A percentile compares a stretch with the other conserved stretches of the same genome.
Conservation (phyloP, 2,329 filamentous ascomycete genomes). For the Phyllachora maydis region DNA sequence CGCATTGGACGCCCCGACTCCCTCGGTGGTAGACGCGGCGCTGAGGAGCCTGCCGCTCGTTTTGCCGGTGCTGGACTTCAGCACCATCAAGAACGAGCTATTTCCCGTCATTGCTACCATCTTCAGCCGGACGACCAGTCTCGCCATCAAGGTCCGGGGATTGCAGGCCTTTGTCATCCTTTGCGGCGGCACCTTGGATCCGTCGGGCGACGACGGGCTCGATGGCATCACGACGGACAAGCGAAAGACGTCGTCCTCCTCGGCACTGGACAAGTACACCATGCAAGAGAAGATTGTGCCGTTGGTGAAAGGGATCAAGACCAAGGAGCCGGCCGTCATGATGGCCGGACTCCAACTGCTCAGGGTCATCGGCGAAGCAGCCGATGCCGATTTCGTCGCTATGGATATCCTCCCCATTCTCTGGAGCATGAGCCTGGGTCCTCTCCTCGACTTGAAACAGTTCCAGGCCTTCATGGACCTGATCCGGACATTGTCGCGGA, state of each 20-base stretch:
- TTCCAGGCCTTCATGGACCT: conserved; percentile 82
- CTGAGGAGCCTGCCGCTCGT: conserved; percentile 59
- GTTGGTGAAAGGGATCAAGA: conserved; percentile 80
- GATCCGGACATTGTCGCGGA: conserved; percentile 59
- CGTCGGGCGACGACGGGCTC: conserved; percentile 42
- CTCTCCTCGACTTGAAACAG: conserved; percentile 67
- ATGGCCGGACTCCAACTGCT: conserved; percentile 77
- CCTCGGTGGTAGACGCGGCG: conserved; percentile 71
- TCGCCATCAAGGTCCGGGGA: conserved; percentile 85
- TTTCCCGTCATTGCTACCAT: conserved; percentile 83
- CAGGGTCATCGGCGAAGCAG: conserved; percentile 59
- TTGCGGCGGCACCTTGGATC: conserved; percentile 49
- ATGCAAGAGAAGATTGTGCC: conserved; percentile 96
- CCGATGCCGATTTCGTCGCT: conserved; percentile 79
- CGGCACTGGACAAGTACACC: conserved; percentile 87
- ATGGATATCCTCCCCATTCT: conserved; percentile 77
- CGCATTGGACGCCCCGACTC: conserved; percentile 74
- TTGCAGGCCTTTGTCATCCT: conserved; percentile 78
- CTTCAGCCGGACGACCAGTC: conserved; percentile 80
- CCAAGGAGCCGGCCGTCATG: conserved; percentile 95
- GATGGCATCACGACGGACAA: conserved; percentile 44
- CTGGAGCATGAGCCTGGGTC: conserved; percentile 83
- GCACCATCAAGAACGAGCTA: conserved; percentile 88
- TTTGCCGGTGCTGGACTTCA: conserved; percentile 83
- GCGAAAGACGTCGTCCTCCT: conserved; percentile 45